Evolutionary conservation across 345 rosid genomes (phyloP).

Genomic region (Trapa incisa): DNA sequence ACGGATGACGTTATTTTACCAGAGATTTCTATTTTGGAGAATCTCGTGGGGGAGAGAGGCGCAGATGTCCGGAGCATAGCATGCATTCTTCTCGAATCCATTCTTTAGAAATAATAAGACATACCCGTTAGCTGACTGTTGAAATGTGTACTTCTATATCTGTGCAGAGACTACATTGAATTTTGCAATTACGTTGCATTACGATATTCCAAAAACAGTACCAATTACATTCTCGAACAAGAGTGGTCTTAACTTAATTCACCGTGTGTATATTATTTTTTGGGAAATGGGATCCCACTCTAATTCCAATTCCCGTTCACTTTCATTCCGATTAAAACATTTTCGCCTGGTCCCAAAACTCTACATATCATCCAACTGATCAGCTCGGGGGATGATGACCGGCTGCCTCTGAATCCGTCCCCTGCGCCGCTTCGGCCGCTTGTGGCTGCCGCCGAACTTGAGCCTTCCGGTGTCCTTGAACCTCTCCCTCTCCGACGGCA

Average conservation of each 20-base stretch:
- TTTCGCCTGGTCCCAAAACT: neutral
- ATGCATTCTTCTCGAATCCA: conserved; percentile 2
- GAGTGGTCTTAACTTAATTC: neutral
- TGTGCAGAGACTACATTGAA: too few relatives aligned
- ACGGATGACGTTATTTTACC: neutral
- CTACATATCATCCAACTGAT: neutral
- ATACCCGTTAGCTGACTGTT: neutral
- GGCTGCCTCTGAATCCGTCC: conserved; percentile 7
- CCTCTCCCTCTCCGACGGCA: conserved; percentile 33
- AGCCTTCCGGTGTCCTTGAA: conserved; percentile 59
- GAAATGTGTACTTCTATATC: too few relatives aligned
- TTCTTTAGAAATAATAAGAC: conserved; percentile 1
- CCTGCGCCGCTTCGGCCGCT: conserved; percentile 21
- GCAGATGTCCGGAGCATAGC: too few relatives aligned
- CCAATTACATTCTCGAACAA: neutral
- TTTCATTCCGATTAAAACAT: neutral
- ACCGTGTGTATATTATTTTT: neutral
- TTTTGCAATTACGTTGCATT: too few relatives aligned
- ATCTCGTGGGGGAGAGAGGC: neutral
- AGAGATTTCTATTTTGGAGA: neutral
- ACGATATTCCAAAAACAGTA: too few relatives aligned
- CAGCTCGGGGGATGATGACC: conserved; percentile 1
- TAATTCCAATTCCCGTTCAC: neutral
- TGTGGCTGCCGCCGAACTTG: conserved; percentile 62
- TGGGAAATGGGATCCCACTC: too few relatives aligned